Evolutionary conservation across 768 basidiomycete species (phyloP), one percentile per base, ranked within the genome.

Genomic region (Auricularia heimuer): DNA sequence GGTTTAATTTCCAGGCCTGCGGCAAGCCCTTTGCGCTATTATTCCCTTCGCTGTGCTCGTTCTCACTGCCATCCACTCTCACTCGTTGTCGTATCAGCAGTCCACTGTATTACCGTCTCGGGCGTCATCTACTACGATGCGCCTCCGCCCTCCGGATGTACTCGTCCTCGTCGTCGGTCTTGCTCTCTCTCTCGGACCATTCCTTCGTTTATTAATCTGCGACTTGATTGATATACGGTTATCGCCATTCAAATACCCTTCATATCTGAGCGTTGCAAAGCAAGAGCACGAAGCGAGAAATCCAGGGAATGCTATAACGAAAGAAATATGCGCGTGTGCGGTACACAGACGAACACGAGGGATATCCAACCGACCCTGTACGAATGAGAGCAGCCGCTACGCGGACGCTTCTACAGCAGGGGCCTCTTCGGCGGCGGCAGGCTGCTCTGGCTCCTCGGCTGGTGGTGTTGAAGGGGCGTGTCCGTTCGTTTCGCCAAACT

Each of bases 371-470:
- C 47, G 47, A 51, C 47, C 14, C 21, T 51, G 47, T 51, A 51
- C 47, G 47, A 18, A 18, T 6, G 47, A 8, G 18, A 10, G 16
- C 14, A 18, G 11, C 21, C 47, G 21, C 24, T 24, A 60, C 12
- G 56, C 56, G 24, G 56, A 6, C 29, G 56, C 10, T 18, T 60
- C 33, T 18, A 64, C 54, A 4, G 35, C 54, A n/a, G n/a, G 10
- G 11, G 45, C 12, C 63, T 64, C 65, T 12, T 63, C 12, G 34
- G 67, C 47, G 61, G 70, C 56, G 4, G 73, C 44, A 34, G 69
- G 68, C 3, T 75, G 77, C n/a, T 65, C 73, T 54, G 76, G 71
- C 70, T 83, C 82, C 64, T 69, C 64, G 35, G 44, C 47, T 8
- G 39, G 47, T 24, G 56, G 58, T 4, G 64, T 34, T 10, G 56